These are phyloP conservation scores for Geosmithia morbida DNA, from an alignment of 2,329 filamentous ascomycete genomes.

Conservation along the genomic window DNA sequence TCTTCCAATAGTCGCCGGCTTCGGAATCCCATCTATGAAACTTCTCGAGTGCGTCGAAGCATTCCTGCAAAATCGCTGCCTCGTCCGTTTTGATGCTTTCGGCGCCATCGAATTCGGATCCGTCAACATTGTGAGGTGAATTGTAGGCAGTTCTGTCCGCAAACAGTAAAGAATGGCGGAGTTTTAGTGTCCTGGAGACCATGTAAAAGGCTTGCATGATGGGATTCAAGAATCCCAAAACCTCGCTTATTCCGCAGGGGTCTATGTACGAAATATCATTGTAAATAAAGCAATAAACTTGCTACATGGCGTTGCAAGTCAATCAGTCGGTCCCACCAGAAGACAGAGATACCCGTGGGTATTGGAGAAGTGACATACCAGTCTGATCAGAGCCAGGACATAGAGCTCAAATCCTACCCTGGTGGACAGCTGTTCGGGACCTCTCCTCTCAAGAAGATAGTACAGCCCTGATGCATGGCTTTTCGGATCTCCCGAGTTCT, in stretches of 20 bases:
- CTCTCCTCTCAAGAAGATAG: conserved; percentile 16
- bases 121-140: not conserved
- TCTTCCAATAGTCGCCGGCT: conserved; percentile 14
- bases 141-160: not conserved
- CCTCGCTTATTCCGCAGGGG: conserved; percentile 12
- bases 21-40: conserved; percentile 15
- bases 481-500: conserved; percentile 10
- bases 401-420: conserved; percentile 14
- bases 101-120: not conserved
- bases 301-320: conserved; percentile 6
- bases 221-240: conserved; percentile 14
- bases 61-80: conserved; percentile 5
- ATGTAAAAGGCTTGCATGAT: conserved; percentile 14
- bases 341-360: not conserved
- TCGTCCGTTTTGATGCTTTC: not conserved
- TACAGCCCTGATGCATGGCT: conserved; percentile 18
- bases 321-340: not conserved
- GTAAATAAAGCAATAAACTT: conserved; percentile 17
- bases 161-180: conserved; percentile 2
- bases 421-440: conserved; percentile 14
- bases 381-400: conserved; percentile 12
- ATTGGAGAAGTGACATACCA: conserved; percentile 9
- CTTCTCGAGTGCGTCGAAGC: conserved; percentile 13
- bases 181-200: conserved; percentile 12
- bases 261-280: conserved; percentile 15